These are phyloP conservation scores for Ceratorhiza oryzae-sativae DNA, from an alignment of 1,284 basidiomycete genomes.

Conservation along the genomic window DNA sequence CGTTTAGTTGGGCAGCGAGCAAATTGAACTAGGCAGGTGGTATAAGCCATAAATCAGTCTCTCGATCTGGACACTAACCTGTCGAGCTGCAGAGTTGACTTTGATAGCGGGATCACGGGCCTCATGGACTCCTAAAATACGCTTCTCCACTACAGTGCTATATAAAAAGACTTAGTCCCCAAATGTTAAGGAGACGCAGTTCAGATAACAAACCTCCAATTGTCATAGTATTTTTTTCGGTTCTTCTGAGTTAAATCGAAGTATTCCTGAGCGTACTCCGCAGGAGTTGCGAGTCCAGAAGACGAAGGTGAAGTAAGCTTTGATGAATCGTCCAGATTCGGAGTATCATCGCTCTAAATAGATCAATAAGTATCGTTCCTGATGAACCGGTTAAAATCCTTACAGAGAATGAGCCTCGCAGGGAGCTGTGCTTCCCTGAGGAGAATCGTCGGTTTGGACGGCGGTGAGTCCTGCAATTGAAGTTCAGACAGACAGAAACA, in stretches of 20 bases:
- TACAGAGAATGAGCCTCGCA: slow-evolving; percentile 27
- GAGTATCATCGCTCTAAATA: slow-evolving; percentile 11
- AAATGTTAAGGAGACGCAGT: neutral
- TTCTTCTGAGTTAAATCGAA: slow-evolving; percentile 12
- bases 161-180: no score
- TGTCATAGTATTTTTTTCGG: slow-evolving; percentile 14
- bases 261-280: slow-evolving; percentile 21
- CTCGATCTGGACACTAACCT: neutral
- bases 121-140: slow-evolving; percentile 9
- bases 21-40: neutral
- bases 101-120: slow-evolving; percentile 9
- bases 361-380: neutral
- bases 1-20: slow-evolving; percentile 9
- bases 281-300: slow-evolving; percentile 7
- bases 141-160: slow-evolving; percentile 11
- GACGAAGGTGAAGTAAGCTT: neutral
- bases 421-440: neutral
- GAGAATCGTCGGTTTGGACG: slow-evolving; percentile 9
- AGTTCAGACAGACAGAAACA: neutral
- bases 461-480: neutral
- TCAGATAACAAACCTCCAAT: slow-evolving; percentile 17
- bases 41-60: neutral
- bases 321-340: slow-evolving; percentile 1
- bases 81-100: neutral
- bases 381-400: neutral